phyloP scores from a whole-genome alignment of 2,329 filamentous ascomycete species.

The Dactylellina leptospora region DNA sequence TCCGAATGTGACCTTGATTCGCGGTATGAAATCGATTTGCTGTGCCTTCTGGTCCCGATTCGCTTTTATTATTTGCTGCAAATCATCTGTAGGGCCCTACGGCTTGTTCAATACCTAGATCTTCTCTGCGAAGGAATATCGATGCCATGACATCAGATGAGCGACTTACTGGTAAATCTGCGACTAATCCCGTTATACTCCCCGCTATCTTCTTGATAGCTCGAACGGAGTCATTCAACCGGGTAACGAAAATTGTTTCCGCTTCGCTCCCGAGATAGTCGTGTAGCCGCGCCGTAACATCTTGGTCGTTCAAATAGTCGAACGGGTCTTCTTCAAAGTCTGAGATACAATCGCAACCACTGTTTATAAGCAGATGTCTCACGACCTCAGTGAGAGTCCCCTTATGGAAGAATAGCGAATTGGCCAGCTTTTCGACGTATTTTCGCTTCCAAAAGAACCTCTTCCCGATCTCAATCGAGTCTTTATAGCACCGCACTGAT shows the following conservation, averaged over 20 bases:
- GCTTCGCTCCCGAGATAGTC: constrained; percentile 36
- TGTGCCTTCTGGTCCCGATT: constrained; percentile 26
- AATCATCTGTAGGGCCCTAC: constrained; percentile 35
- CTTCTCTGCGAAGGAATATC: no score
- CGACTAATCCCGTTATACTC: constrained; percentile 31
- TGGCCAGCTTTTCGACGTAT: constrained; percentile 33
- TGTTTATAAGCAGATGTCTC: constrained; percentile 24
- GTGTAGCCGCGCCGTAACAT: constrained; percentile 24
- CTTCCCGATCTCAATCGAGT: constrained; percentile 21
- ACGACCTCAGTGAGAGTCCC: constrained; percentile 30
- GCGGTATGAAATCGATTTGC: constrained; percentile 27
- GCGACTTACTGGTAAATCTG: no score
- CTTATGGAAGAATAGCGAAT: constrained; percentile 32
- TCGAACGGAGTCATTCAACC: constrained; percentile 8
- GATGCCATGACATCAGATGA: no score
- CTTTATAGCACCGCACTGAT: constrained; percentile 33
- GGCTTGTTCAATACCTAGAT: no score
- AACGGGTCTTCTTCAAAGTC: constrained; percentile 37
- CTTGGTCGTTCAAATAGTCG: constrained; percentile 24
- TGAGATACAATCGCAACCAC: constrained; percentile 25
- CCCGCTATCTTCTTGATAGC: constrained; percentile 27
- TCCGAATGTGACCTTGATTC: constrained; percentile 28
- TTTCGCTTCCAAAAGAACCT: constrained; percentile 30
- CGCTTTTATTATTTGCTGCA: constrained; percentile 28
- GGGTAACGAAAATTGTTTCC: background rate